phyloP scores from a whole-genome alignment of 768 basidiomycete species.

The Exidia glandulosa region DNA sequence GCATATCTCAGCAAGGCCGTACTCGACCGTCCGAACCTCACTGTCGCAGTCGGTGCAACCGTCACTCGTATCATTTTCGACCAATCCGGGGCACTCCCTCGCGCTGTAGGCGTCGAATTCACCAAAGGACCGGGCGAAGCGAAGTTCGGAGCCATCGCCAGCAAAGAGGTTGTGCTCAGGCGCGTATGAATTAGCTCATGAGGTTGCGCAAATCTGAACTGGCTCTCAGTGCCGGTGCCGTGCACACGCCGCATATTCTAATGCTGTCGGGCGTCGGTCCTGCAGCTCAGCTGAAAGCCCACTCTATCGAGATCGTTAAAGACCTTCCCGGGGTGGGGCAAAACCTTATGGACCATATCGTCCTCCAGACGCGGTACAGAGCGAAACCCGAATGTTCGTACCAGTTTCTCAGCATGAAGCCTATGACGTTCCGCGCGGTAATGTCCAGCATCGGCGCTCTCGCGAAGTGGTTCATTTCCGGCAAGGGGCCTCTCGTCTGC shows the following conservation, averaged over 20 bases:
- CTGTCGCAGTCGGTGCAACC: constrained; percentile 42
- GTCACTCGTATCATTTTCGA: constrained; percentile 47
- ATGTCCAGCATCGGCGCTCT: neutral
- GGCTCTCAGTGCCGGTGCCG: constrained; percentile 39
- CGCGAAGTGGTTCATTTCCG: constrained; percentile 1
- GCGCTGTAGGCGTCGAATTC: constrained; percentile 56
- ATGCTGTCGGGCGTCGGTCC: constrained; percentile 40
- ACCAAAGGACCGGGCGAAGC: constrained; percentile 25
- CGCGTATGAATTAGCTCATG: constrained; percentile 20
- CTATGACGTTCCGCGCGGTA: neutral
- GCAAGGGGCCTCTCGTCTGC: constrained; percentile 3
- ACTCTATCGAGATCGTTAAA: constrained; percentile 10
- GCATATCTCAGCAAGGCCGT: constrained; percentile 60
- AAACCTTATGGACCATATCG: constrained; percentile 12
- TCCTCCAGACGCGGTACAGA: neutral
- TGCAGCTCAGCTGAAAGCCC: constrained; percentile 4
- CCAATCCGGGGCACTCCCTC: constrained; percentile 26
- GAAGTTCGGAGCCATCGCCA: constrained; percentile 35
- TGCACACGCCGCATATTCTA: constrained; percentile 50
- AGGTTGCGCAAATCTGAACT: neutral
- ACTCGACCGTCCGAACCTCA: constrained; percentile 53
- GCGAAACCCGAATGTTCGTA: constrained; percentile 1
- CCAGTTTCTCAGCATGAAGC: neutral
- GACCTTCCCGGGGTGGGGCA: constrained; percentile 14
- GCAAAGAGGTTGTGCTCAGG: constrained; percentile 53